Evolutionary conservation across 2,329 filamentous ascomycete genomes (phyloP).

Genomic region (Colletotrichum nymphaeae): DNA sequence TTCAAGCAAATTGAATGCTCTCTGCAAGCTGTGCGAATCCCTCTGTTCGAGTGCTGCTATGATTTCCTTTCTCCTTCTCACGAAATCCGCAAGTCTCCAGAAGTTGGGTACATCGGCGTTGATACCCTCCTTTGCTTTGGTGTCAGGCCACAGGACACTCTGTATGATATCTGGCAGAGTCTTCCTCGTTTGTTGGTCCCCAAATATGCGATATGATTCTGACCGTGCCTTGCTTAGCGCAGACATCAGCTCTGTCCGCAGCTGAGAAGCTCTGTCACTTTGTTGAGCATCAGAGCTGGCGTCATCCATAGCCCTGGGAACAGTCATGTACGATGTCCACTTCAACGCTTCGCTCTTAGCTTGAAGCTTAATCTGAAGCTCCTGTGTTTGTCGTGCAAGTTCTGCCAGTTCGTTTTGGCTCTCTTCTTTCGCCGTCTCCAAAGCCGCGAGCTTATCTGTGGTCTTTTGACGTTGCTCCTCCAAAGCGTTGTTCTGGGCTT

Average conservation of each 20-base stretch:
- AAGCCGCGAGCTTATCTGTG: not conserved
- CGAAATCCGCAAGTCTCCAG: slow-evolving; percentile 25
- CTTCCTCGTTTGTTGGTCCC: not conserved
- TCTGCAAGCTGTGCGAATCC: not conserved
- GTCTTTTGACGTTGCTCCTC: not conserved
- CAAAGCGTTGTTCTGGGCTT: not conserved
- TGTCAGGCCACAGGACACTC: not conserved
- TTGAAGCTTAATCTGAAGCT: slow-evolving; percentile 1
- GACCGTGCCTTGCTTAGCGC: not conserved
- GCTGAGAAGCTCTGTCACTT: not conserved
- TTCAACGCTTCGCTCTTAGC: slow-evolving; percentile 9
- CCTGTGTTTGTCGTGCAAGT: not conserved
- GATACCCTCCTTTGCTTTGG: not conserved
- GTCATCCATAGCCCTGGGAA: not conserved
- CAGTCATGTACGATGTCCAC: slow-evolving; percentile 3
- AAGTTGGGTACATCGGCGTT: not conserved
- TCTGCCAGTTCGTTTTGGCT: not conserved
- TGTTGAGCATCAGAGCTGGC: not conserved
- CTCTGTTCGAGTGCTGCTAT: slow-evolving; percentile 8
- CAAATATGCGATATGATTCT: not conserved
- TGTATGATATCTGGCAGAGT: not conserved
- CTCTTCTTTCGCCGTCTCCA: not conserved
- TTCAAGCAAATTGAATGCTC: not conserved
- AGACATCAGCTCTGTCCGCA: slow-evolving; percentile 6
- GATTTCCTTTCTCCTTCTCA: slow-evolving; percentile 16